A percentile compares a stretch with the other conserved stretches of the same genome.
Conservation (phyloP, 768 basidiomycete genomes). For the Hysterangium stoloniferum region DNA sequence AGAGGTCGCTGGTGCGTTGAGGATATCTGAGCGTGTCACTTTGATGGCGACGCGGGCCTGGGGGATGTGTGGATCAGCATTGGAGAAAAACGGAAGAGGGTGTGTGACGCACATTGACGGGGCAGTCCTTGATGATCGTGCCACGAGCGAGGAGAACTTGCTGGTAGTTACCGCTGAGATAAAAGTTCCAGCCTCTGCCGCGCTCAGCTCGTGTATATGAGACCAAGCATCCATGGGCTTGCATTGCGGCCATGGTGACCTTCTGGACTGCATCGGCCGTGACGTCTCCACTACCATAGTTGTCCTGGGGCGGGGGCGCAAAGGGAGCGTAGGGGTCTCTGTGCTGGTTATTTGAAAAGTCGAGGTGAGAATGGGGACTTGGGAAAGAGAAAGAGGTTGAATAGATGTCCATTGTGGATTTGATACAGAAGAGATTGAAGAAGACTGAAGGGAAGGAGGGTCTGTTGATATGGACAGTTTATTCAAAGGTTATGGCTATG, state of each 20-base stretch:
- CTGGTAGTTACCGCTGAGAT: slow-evolving; percentile 84
- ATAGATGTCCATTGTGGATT: slow-evolving; percentile 89
- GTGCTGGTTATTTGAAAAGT: slow-evolving; percentile 30
- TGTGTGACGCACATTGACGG: slow-evolving; percentile 54
- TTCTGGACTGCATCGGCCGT: slow-evolving; percentile 73
- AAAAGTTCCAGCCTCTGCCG: slow-evolving; percentile 77
- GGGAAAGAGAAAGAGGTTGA: slow-evolving; percentile 91
- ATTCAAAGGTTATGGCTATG: no score
- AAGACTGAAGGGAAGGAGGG: slow-evolving; percentile 17
- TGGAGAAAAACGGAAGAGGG: slow-evolving; percentile 15
- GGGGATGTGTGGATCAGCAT: slow-evolving; percentile 10
- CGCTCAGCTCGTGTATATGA: slow-evolving; percentile 69
- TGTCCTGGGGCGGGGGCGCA: slow-evolving; percentile 25
- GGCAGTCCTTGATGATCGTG: slow-evolving; percentile 82
- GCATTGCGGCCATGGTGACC: slow-evolving; percentile 71
- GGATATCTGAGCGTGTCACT: slow-evolving; percentile 86
- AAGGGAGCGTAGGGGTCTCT: slow-evolving; percentile 14
- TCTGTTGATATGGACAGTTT: slow-evolving; percentile 16
- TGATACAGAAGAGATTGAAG: slow-evolving; percentile 16
- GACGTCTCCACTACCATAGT: slow-evolving; percentile 30
- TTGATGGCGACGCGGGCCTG: slow-evolving; percentile 84
- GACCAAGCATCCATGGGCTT: slow-evolving; percentile 76
- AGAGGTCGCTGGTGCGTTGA: slow-evolving; percentile 75
- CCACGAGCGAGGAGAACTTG: slow-evolving; percentile 89
- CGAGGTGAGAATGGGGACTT: slow-evolving; percentile 66